Conservation (phyloP, 768 basidiomycete species). For the Agaricus subrufescens region DNA sequence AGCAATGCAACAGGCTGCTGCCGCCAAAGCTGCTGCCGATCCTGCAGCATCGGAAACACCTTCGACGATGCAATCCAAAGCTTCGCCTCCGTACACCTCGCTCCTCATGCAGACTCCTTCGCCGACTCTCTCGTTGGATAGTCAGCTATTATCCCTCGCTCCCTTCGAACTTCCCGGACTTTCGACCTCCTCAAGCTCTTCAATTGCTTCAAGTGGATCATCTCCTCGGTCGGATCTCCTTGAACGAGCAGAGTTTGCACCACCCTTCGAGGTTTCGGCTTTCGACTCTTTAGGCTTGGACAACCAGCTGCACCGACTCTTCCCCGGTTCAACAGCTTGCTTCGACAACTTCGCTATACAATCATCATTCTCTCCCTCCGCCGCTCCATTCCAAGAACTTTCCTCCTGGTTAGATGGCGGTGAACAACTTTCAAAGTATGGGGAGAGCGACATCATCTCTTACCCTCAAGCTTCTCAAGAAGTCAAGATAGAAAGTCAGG, state of each 20-base stretch:
- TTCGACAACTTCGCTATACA: constrained; percentile 6
- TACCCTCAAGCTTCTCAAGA: constrained; percentile 7
- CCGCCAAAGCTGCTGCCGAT: neutral
- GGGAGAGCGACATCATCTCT: constrained; percentile 18
- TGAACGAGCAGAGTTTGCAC: constrained; percentile 23
- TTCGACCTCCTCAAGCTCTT: constrained; percentile 28
- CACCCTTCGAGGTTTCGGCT: constrained; percentile 9
- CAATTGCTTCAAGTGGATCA: constrained; percentile 30
- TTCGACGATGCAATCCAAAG: constrained; percentile 8
- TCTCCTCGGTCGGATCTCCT: constrained; percentile 36
- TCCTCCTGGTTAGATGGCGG: constrained; percentile 30
- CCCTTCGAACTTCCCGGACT: constrained; percentile 19
- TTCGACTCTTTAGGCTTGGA: constrained; percentile 26
- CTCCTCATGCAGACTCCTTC: constrained; percentile 14
- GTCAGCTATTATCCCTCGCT: constrained; percentile 12
- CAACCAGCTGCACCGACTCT: constrained; percentile 29
- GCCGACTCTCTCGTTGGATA: constrained; percentile 15
- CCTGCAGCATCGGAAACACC: constrained; percentile 5
- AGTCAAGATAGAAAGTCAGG: constrained; percentile 15
- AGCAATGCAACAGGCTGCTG: constrained; percentile 10
- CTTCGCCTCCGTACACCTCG: constrained; percentile 28
- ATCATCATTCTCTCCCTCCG: constrained; percentile 23
- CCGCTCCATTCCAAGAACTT: constrained; percentile 22
- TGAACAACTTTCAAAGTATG: constrained; percentile 28
- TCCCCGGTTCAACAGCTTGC: constrained; percentile 23